These are phyloP conservation scores for Sugiyamaella qingdaonensis DNA, from an alignment of 805 yeast species.

Conservation along the genomic window DNA sequence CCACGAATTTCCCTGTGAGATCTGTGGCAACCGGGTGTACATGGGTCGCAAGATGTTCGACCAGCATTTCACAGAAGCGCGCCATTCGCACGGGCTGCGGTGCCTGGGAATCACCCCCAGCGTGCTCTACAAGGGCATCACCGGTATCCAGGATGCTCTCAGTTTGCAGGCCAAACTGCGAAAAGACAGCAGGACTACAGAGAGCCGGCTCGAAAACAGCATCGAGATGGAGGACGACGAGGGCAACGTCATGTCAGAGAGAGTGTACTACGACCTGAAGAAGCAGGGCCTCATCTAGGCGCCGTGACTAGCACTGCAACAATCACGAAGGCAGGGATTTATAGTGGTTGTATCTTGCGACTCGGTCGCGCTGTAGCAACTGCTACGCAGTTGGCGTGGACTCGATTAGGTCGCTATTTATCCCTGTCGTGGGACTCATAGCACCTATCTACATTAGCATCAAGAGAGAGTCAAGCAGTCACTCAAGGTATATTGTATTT, in stretches of 20 bases:
- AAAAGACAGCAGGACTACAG: slow-evolving; percentile 35
- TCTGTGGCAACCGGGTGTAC: slow-evolving; percentile 73
- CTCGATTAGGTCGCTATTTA: no score
- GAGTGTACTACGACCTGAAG: slow-evolving; percentile 78
- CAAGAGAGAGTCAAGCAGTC: no score
- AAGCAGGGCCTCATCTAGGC: slow-evolving; percentile 73
- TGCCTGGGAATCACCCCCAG: slow-evolving; percentile 67
- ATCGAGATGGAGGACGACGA: slow-evolving; percentile 87
- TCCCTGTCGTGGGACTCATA: no score
- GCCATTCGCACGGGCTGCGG: slow-evolving; percentile 69
- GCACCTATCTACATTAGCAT: no score
- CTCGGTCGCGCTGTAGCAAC: no score
- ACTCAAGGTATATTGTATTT: no score
- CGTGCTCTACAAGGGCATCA: slow-evolving; percentile 57
- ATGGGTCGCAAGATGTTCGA: slow-evolving; percentile 70
- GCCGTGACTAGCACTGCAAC: no score
- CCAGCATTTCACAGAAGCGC: slow-evolving; percentile 66
- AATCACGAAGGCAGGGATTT: no score
- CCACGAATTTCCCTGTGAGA: slow-evolving; percentile 68
- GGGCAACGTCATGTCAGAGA: slow-evolving; percentile 86
- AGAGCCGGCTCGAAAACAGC: slow-evolving; percentile 47
- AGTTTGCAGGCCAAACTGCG: slow-evolving; percentile 50
- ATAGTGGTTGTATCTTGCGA: no score
- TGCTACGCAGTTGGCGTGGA: no score
- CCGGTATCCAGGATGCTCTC: slow-evolving; percentile 52